Conservation (phyloP, 305 asterid genomes). For the Fraxinus dipetala region DNA sequence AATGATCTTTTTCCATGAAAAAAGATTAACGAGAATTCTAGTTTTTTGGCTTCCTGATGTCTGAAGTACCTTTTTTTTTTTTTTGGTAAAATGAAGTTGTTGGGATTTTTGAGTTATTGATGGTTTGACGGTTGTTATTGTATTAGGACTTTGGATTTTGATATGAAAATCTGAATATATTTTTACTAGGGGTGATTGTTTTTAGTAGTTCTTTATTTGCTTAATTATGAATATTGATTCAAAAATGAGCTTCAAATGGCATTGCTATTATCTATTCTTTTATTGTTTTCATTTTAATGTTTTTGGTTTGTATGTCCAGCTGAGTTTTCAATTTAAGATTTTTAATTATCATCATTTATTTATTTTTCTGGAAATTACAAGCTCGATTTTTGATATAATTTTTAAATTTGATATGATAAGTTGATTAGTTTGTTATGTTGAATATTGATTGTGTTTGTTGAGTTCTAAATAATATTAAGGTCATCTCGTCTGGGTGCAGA, state of each 20-base stretch:
- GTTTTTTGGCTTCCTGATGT: neutral
- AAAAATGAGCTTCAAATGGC: neutral
- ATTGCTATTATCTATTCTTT: neutral
- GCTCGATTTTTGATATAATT: neutral
- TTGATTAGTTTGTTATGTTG: neutral
- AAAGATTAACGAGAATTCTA: neutral
- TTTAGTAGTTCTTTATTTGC: neutral
- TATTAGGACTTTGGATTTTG: neutral
- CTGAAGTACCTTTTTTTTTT: neutral
- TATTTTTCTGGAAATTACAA: neutral
- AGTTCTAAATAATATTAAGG: neutral
- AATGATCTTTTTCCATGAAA: neutral
- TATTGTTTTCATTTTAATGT: neutral
- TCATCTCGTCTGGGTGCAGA: neutral
- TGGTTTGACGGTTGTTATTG: neutral
- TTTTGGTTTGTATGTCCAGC: neutral
- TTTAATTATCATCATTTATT: neutral
- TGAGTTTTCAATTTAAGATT: neutral
- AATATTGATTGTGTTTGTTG: neutral
- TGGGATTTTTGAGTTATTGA: neutral
- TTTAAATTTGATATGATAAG: neutral
- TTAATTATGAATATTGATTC: neutral
- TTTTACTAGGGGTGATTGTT: neutral
- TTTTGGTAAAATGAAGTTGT: neutral
- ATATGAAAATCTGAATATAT: neutral